Base-by-base conservation (phyloP, 139 green algal species). In the Chlamydomonas sphaeroides region DNA sequence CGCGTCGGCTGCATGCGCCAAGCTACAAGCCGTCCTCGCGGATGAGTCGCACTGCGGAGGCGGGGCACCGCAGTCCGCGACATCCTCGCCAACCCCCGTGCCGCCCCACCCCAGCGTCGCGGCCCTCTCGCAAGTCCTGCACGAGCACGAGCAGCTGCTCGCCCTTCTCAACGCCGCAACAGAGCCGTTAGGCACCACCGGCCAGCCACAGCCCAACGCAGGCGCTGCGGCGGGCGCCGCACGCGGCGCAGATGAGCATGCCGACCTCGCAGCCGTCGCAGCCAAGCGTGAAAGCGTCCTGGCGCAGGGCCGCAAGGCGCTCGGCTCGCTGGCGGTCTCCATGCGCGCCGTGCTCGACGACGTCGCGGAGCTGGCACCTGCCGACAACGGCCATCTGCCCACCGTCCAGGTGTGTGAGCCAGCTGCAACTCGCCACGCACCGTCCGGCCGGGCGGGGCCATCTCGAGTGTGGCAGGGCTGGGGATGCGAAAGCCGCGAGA, bases 321-420 rank as follows among this genome's bases (percentile, higher is more conserved):
- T 82, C 26, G 75, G 75, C 32, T 33, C 61, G 4, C 6, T 82
- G 10, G 59, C 75, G 0, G 26, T 72, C 3, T 73, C 75, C 2
- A 72, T 82, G 75, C 61, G 75, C 0, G 75, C 61, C 21, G 75
- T 82, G 8, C 45, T 82, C 42, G 75, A 82, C 18, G 75, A 82
- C n/a, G 75, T 82, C 20, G 42, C 28, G 62, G 75, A 72, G 23
- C 45, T 82, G 42, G 42, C 36, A 2, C 75, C 75, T 2, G 42
- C 32, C 0, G 75, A 82, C 51, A 82, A 72, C 75, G 75, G 62
- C 61, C 65, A 82, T 41, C 62, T 65, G 14, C 75, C 75, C 5
- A 82, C 2, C 59, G 75, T 82, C 2, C 30, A 82, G 75, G 75
- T 82, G 42, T n/a, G n/a, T n/a, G n/a, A n/a, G n/a, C n/a, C n/a